Percentiles rank a stretch among this genome's conserved stretches.
phyloP scores from a whole-genome alignment of 2,329 filamentous ascomycete genomes.

The Alternaria infectoria region DNA sequence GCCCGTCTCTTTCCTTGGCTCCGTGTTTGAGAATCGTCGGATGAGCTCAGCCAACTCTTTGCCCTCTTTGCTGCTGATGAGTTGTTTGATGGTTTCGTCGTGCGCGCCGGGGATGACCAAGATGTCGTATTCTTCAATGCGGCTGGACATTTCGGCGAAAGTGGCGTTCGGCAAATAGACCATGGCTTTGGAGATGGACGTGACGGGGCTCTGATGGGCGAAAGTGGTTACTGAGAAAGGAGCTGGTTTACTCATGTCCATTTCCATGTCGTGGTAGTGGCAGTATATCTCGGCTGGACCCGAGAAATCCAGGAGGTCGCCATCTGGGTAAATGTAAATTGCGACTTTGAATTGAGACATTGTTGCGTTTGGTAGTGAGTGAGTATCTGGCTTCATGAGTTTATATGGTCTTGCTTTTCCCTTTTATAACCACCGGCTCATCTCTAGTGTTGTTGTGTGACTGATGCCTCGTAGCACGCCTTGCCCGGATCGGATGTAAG shows the following conservation, averaged over 20 bases:
- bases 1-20: slow-evolving; percentile 29
- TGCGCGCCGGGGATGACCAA: slow-evolving; percentile 49
- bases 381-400: not conserved
- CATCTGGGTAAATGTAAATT: slow-evolving; percentile 46
- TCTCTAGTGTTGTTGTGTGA: not conserved
- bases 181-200: slow-evolving; percentile 31
- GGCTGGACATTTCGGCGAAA: slow-evolving; percentile 33
- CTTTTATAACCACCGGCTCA: not conserved
- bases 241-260: slow-evolving; percentile 25
- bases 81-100: slow-evolving; percentile 28
- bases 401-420: not conserved
- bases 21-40: slow-evolving; percentile 25
- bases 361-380: not conserved
- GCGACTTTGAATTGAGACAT: slow-evolving; percentile 44
- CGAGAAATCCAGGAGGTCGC: slow-evolving; percentile 52
- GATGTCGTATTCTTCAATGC: slow-evolving; percentile 46
- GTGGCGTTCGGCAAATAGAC: slow-evolving; percentile 40
- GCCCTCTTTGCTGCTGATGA: slow-evolving; percentile 30
- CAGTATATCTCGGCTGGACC: slow-evolving; percentile 49
- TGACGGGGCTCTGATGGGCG: slow-evolving; percentile 31
- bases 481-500: slow-evolving; percentile 6
- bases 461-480: not conserved
- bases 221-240: slow-evolving; percentile 47
- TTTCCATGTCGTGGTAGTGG: slow-evolving; percentile 21
- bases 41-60: slow-evolving; percentile 27